Evolutionary conservation across 352 stramenopile genomes (phyloP).

Genomic region (Globisporangium barbulae): DNA sequence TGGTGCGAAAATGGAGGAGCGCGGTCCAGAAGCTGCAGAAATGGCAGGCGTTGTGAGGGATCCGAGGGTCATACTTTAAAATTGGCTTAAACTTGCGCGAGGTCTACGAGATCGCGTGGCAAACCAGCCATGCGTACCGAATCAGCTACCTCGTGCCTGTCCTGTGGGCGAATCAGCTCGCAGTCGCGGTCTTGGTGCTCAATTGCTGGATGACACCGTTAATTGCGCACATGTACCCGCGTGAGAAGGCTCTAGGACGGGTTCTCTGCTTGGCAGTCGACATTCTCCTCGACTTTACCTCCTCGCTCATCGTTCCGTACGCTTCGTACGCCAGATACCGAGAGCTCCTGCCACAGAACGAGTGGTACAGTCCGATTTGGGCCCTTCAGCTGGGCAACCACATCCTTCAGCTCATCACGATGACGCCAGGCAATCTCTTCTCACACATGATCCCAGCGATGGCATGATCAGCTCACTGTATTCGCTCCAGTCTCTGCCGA

Average conservation of each 20-base stretch:
- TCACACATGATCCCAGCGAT: not conserved
- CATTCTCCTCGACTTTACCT: not conserved
- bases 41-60: not conserved
- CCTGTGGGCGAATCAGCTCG: not conserved
- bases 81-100: not conserved
- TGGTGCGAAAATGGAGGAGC: not conserved
- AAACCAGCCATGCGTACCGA: not conserved
- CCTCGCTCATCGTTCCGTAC: not conserved
- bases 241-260: slow-evolving; percentile 2
- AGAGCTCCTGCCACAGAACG: not conserved
- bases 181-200: not conserved
- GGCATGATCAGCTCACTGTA: not conserved
- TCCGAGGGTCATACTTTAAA: not conserved
- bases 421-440: not conserved
- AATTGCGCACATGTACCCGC: not conserved
- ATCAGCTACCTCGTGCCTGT: slow-evolving; percentile 1
- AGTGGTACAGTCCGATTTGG: not conserved
- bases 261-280: not conserved
- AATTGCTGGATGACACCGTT: not conserved
- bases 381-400: not conserved
- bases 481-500: not conserved
- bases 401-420: not conserved
- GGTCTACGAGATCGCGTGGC: not conserved
- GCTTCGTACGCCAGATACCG: not conserved
- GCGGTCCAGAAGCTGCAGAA: not conserved